Percentiles rank a stretch among this genome's conserved stretches.
Evolutionary conservation across 192 early-diverging fungal genomes (phyloP).

Genomic region (Powellomyces hirtus): DNA sequence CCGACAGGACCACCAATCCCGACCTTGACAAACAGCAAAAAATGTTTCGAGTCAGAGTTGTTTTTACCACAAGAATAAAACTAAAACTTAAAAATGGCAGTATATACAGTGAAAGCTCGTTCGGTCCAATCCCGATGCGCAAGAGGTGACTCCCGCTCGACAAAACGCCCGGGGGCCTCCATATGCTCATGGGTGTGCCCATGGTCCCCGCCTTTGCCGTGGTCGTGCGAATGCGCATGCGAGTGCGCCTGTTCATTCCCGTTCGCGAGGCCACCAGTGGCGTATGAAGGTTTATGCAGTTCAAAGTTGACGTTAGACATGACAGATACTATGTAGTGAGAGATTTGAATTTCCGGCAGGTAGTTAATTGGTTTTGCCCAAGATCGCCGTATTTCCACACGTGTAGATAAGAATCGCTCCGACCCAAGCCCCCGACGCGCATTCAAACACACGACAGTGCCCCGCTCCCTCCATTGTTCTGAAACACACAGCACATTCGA

Average conservation of each 20-base stretch:
- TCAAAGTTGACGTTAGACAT: constrained; percentile 10
- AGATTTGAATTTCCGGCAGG: not conserved
- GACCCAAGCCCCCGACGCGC: too few relatives aligned
- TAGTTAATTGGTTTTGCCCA: not conserved
- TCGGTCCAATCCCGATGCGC: constrained; percentile 82
- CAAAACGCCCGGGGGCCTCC: constrained; percentile 81
- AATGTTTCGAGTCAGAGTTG: too few relatives aligned
- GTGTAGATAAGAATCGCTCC: too few relatives aligned
- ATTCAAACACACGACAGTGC: too few relatives aligned
- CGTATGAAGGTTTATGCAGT: constrained; percentile 27
- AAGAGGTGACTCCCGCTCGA: constrained; percentile 69
- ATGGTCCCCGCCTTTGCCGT: constrained; percentile 57
- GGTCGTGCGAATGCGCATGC: constrained; percentile 31
- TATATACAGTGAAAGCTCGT: constrained; percentile 92
- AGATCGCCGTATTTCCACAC: not conserved
- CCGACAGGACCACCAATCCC: constrained; percentile 76
- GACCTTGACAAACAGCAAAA: not conserved
- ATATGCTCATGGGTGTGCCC: constrained; percentile 91
- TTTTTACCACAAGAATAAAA: too few relatives aligned
- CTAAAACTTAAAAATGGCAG: too few relatives aligned
- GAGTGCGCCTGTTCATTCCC: not conserved
- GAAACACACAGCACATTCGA: too few relatives aligned
- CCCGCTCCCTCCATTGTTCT: too few relatives aligned
- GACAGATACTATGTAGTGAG: not conserved
- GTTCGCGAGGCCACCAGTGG: not conserved